Conservation (phyloP, 2,329 filamentous ascomycete genomes). For the Sarocladium strictum region DNA sequence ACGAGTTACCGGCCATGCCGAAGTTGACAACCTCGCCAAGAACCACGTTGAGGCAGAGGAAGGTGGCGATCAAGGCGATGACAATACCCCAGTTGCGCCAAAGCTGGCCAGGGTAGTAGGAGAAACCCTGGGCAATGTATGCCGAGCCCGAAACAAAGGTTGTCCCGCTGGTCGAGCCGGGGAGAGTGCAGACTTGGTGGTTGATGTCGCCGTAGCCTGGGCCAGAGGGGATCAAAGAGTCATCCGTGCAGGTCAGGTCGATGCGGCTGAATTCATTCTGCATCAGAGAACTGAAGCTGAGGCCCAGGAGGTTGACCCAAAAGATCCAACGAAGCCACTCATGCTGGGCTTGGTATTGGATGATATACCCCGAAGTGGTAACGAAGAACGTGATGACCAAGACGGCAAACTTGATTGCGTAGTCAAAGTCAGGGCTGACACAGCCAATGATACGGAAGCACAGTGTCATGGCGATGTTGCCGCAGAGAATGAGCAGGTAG, state of each 20-base stretch:
- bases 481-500: constrained; percentile 62
- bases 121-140: constrained; percentile 65
- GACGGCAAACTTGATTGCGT: constrained; percentile 76
- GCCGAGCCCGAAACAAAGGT: constrained; percentile 55
- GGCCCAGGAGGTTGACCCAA: constrained; percentile 68
- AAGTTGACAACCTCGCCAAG: constrained; percentile 74
- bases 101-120: constrained; percentile 59
- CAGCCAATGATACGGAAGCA: constrained; percentile 74
- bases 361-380: constrained; percentile 75
- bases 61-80: constrained; percentile 66
- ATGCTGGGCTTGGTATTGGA: constrained; percentile 69
- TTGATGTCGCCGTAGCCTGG: constrained; percentile 63
- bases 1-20: constrained; percentile 73
- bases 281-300: constrained; percentile 75
- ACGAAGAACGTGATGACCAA: constrained; percentile 78
- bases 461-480: constrained; percentile 67
- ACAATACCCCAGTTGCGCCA: constrained; percentile 87
- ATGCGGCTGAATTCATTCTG: constrained; percentile 75
- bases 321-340: constrained; percentile 77
- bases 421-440: constrained; percentile 74
- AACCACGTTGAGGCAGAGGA: constrained; percentile 69
- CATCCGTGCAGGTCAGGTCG: constrained; percentile 60
- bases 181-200: constrained; percentile 75
- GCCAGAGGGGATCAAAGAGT: constrained; percentile 66
- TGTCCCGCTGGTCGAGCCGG: constrained; percentile 64